Evolutionary conservation across 345 rosid species (phyloP).

Genomic region (Rhodomyrtus tomentosa): DNA sequence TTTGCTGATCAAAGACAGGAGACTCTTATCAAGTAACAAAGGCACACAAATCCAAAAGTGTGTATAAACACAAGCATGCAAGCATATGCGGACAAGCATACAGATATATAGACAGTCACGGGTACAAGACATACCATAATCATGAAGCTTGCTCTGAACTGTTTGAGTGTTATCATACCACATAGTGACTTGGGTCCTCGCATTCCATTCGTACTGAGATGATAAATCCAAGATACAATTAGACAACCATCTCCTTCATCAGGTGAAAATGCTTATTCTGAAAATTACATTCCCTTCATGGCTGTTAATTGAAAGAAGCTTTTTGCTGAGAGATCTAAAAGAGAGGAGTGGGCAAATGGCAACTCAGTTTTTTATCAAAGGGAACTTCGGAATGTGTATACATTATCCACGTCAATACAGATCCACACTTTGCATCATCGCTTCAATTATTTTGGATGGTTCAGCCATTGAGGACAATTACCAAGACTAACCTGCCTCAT

Average conservation of each 20-base stretch:
- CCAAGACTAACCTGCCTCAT: slow-evolving; percentile 45
- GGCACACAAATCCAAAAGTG: neutral
- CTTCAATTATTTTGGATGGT: neutral
- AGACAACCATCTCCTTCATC: neutral
- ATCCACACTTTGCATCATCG: neutral
- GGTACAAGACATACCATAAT: slow-evolving; percentile 45
- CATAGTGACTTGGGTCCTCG: slow-evolving; percentile 93
- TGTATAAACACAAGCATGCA: neutral
- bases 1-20: slow-evolving; percentile 34
- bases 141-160: slow-evolving; percentile 83
- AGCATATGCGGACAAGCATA: neutral
- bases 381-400: neutral
- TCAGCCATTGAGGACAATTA: neutral
- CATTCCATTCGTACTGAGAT: slow-evolving; percentile 80
- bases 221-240: neutral
- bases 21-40: neutral
- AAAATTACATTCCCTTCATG: neutral
- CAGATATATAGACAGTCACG: neutral
- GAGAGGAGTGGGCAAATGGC: neutral
- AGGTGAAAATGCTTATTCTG: neutral
- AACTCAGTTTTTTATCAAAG: neutral
- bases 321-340: neutral
- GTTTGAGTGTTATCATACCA: slow-evolving; percentile 68
- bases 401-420: neutral
- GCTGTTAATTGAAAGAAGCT: neutral